Base-by-base conservation (phyloP, 2,329 filamentous ascomycete genomes). In the Didymella pomorum region DNA sequence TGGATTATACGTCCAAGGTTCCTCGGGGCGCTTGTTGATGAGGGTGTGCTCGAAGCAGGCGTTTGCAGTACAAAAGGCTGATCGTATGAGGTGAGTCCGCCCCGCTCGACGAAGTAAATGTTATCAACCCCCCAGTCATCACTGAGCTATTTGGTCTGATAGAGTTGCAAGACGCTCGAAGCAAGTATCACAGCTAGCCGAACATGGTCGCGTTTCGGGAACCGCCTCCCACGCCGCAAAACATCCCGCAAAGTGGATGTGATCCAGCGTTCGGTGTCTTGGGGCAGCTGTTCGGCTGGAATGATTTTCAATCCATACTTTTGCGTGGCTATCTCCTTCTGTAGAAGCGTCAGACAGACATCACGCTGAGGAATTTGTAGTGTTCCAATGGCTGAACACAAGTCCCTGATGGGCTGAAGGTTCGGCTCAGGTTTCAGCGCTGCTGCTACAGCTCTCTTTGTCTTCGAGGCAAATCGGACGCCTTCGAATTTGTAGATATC, bases 71-170 rank as follows among this genome's bases (percentile, higher is more conserved):
- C 45, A 16, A 49, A 56, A 0, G 35, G 35, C 1, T 56, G 63
- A 28, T 67, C 61, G 25, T 67, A 69, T 1, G 48, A n/a, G 5
- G 46, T 58, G 3, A 51, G 33, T 7, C 58, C 64, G 0, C 56
- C 51, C 3, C 62, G 45, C 7, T 69, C 56, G 10, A 71, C 57
- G 20, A 71, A 70, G 28, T 65, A 59, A 5, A 72, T 70, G 39
- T 64, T 60, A 23, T 69, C 59, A 21, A 68, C 63, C 2, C 62
- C 56, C 68, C 66, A 73, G n/a, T 59, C 49, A 7, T 67, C 59
- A 0, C 59, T 50, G 2, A 72, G 62, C 67, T 69, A 72, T 1
- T 64, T 60, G 2, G 70, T 72, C 31, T 70, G 56, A 23, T 71
- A 60, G 1, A 71, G 56, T 18, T 71, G 67, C 2, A 71, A 29